These are phyloP conservation scores for Nothophytophthora sp. DNA, from an alignment of 352 stramenopile species.

Conservation along the genomic window DNA sequence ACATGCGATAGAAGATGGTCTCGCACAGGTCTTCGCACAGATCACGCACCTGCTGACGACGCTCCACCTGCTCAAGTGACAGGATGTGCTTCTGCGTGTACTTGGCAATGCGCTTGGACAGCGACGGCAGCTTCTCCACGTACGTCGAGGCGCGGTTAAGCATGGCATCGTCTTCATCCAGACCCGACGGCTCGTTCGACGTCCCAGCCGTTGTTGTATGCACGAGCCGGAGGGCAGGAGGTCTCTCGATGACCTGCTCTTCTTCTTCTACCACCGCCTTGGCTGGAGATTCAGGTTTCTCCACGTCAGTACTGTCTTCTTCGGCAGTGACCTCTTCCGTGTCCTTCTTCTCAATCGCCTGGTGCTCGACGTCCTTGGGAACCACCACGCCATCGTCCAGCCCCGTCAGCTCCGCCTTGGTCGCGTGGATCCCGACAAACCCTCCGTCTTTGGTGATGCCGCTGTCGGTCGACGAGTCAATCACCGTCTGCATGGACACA, in stretches of 20 bases:
- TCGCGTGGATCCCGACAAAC: slow-evolving; percentile 73
- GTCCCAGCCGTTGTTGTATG: slow-evolving; percentile 7
- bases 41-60: slow-evolving; percentile 69
- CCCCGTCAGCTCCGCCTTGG: slow-evolving; percentile 60
- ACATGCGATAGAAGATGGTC: slow-evolving; percentile 96
- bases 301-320: slow-evolving; percentile 1
- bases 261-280: slow-evolving; percentile 10
- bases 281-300: slow-evolving; percentile 5
- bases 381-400: slow-evolving; percentile 50
- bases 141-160: slow-evolving; percentile 28
- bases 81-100: slow-evolving; percentile 77
- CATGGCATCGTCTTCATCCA: slow-evolving; percentile 4
- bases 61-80: slow-evolving; percentile 49
- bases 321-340: slow-evolving; percentile 3
- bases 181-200: background rate
- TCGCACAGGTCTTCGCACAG: slow-evolving; percentile 91
- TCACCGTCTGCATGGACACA: slow-evolving; percentile 84
- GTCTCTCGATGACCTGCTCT: slow-evolving; percentile 10
- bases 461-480: slow-evolving; percentile 87
- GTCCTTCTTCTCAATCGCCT: slow-evolving; percentile 20
- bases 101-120: slow-evolving; percentile 77
- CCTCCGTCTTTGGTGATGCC: slow-evolving; percentile 83
- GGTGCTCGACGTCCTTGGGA: slow-evolving; percentile 25
- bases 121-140: slow-evolving; percentile 46
- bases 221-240: slow-evolving; percentile 23